A percentile compares a stretch with the other conserved stretches of the same genome.
phyloP scores from a whole-genome alignment of 2,329 filamentous ascomycete species.

The Fusarium buharicum region DNA sequence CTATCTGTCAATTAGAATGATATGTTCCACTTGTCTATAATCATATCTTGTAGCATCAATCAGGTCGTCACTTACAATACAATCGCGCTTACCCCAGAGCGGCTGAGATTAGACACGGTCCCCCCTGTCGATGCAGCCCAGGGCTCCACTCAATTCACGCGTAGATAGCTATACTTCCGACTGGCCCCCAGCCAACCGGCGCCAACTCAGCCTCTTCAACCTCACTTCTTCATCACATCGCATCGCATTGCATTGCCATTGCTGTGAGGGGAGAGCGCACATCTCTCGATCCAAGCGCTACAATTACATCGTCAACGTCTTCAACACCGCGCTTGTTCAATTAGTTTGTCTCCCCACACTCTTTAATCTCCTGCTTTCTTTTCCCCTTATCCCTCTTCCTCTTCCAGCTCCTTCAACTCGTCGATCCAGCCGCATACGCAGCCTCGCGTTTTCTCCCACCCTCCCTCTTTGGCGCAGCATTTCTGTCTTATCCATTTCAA shows the following conservation, averaged over 20 bases:
- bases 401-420: slow-evolving; percentile 33
- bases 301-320: slow-evolving; percentile 31
- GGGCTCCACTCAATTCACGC: slow-evolving; percentile 37
- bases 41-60: too few species aligned
- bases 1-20: too few species aligned
- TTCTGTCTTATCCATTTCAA: slow-evolving; percentile 16
- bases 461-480: slow-evolving; percentile 32
- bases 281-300: slow-evolving; percentile 38
- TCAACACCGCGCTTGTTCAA: slow-evolving; percentile 46
- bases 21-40: too few species aligned
- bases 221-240: slow-evolving; percentile 39
- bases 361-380: slow-evolving; percentile 40
- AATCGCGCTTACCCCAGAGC: slow-evolving; percentile 16
- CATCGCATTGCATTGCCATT: slow-evolving; percentile 31
- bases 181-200: slow-evolving; percentile 32
- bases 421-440: slow-evolving; percentile 41
- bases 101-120: background rate
- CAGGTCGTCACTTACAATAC: too few species aligned
- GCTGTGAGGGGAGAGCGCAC: slow-evolving; percentile 41
- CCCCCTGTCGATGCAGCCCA: background rate
- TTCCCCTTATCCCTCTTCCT: slow-evolving; percentile 23
- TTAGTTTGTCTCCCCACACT: slow-evolving; percentile 51
- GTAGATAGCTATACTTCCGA: slow-evolving; percentile 35
- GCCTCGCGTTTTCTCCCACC: slow-evolving; percentile 42
- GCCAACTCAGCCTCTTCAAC: slow-evolving; percentile 47